These are phyloP conservation scores for Fragaria ananassa DNA, from an alignment of 306 rosid genomes.

Conservation along the genomic window DNA sequence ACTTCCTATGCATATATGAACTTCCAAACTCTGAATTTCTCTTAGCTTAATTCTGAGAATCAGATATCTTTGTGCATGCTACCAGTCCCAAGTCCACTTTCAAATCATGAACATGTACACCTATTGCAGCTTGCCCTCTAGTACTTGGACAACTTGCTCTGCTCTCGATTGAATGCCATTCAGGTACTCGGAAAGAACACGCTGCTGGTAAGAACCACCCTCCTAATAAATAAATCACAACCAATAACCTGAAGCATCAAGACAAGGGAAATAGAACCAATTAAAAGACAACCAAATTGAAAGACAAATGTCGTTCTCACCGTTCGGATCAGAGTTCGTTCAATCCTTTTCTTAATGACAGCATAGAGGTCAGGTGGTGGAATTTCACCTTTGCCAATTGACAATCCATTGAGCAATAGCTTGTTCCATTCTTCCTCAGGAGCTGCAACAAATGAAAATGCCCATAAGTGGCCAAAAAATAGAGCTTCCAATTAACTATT, in stretches of 20 bases:
- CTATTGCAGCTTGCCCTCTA: constrained; percentile 52
- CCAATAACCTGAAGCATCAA: constrained; percentile 15
- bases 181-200: constrained; percentile 70
- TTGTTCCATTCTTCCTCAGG: constrained; percentile 87
- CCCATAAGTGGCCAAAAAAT: not conserved
- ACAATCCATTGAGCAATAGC: constrained; percentile 68
- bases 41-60: constrained; percentile 1
- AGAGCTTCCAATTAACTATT: not conserved
- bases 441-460: constrained; percentile 44
- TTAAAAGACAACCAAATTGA: constrained; percentile 1
- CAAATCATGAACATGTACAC: constrained; percentile 14
- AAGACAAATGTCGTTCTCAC: constrained; percentile 43
- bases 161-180: constrained; percentile 78
- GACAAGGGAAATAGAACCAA: constrained; percentile 17
- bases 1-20: constrained; percentile 7
- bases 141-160: constrained; percentile 59
- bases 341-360: constrained; percentile 77
- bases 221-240: constrained; percentile 44
- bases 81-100: constrained; percentile 3
- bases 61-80: constrained; percentile 22
- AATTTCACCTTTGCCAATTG: constrained; percentile 65
- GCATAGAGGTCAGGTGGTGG: constrained; percentile 61
- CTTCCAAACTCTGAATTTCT: constrained; percentile 1
- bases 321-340: constrained; percentile 83
- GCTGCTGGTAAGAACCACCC: constrained; percentile 93